These are phyloP conservation scores for Scheffersomyces spartinae DNA, from an alignment of 805 yeast genomes.

Conservation along the genomic window DNA sequence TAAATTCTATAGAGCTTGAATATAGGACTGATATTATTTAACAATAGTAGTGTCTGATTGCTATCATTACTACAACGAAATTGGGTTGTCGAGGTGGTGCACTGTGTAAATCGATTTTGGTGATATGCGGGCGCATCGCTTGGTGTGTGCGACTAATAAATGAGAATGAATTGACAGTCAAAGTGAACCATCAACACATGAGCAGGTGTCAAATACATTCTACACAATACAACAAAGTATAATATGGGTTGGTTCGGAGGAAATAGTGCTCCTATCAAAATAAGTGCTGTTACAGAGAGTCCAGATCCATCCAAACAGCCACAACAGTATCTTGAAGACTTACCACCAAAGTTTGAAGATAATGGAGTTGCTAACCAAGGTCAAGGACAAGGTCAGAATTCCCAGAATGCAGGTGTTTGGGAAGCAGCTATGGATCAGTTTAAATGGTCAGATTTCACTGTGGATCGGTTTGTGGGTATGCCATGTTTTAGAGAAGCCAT, in stretches of 20 bases:
- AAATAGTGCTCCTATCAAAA: slow-evolving; percentile 20
- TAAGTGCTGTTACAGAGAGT: slow-evolving; percentile 22
- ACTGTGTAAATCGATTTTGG: too few species aligned
- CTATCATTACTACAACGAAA: too few species aligned
- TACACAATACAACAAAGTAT: too few species aligned
- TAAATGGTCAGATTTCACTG: slow-evolving; percentile 37
- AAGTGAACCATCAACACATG: too few species aligned
- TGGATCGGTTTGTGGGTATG: slow-evolving; percentile 40
- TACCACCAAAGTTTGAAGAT: slow-evolving; percentile 41
- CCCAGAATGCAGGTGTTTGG: slow-evolving; percentile 12
- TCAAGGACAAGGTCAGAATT: slow-evolving; percentile 1
- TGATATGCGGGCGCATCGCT: too few species aligned
- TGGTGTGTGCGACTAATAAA: too few species aligned
- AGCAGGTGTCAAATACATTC: too few species aligned
- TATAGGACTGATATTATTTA: too few species aligned
- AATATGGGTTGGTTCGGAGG: slow-evolving; percentile 38
- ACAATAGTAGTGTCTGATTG: too few species aligned
- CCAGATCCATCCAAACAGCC: slow-evolving; percentile 2
- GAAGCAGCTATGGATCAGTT: slow-evolving; percentile 34
- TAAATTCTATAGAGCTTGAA: too few species aligned
- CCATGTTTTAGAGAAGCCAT: slow-evolving; percentile 80
- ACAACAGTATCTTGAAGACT: slow-evolving; percentile 34
- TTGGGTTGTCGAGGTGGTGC: too few species aligned
- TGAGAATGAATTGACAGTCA: too few species aligned
- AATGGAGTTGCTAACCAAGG: slow-evolving; percentile 8